Percentiles rank a stretch among this genome's conserved stretches.
Conservation (phyloP, 331 rosid species). For the Malus hybrid region DNA sequence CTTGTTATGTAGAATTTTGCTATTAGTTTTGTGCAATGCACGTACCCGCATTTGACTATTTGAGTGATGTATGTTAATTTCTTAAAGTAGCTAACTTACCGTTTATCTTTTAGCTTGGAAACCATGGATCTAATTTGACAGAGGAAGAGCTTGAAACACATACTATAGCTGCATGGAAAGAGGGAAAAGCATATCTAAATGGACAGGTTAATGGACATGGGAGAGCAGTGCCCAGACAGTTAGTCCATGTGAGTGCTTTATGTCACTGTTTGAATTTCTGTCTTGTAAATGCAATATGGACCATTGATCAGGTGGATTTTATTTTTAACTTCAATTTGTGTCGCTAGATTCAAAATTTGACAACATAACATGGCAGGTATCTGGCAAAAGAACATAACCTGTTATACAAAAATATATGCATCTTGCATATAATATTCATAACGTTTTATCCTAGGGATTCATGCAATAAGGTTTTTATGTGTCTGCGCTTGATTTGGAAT, state of each 20-base stretch:
- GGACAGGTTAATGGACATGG: constrained; percentile 57
- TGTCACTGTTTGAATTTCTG: not conserved
- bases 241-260: constrained; percentile 60
- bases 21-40: not conserved
- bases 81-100: constrained; percentile 14
- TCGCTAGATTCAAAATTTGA: not conserved
- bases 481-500: not conserved
- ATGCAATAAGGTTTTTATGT: not conserved
- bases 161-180: constrained; percentile 96
- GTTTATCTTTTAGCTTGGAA: constrained; percentile 68
- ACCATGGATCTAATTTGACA: constrained; percentile 86
- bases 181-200: constrained; percentile 65
- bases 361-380: not conserved
- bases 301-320: not conserved
- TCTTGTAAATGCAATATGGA: not conserved
- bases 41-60: not conserved
- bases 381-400: not conserved
- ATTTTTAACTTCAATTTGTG: not conserved
- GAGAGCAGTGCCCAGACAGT: constrained; percentile 47
- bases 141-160: constrained; percentile 99
- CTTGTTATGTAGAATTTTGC: not conserved
- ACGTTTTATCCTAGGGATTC: not conserved
- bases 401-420: not conserved
- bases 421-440: not conserved
- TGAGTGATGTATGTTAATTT: constrained; percentile 5